Conservation (phyloP, 371 early-diverging fungal species). For the Mycotypha africana region DNA sequence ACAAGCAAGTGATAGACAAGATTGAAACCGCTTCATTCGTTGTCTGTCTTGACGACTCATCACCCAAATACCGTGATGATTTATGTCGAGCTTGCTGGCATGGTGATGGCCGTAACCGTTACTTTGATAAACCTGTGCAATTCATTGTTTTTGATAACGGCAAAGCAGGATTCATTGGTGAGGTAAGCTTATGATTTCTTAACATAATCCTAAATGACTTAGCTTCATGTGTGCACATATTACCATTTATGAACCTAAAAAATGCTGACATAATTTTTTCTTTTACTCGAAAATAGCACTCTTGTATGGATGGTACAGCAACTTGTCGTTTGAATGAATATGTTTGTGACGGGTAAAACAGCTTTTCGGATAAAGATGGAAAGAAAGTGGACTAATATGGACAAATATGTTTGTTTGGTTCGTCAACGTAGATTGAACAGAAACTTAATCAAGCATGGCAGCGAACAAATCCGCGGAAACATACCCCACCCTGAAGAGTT, state of each 20-base stretch:
- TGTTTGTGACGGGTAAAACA: slow-evolving; percentile 44
- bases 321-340: slow-evolving; percentile 76
- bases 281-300: slow-evolving; percentile 66
- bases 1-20: slow-evolving; percentile 66
- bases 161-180: slow-evolving; percentile 91
- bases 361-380: background rate
- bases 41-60: slow-evolving; percentile 81
- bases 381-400: too few species aligned
- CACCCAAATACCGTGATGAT: slow-evolving; percentile 83
- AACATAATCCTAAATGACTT: background rate
- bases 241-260: too few species aligned
- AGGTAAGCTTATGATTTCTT: slow-evolving; percentile 33
- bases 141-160: slow-evolving; percentile 95
- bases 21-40: slow-evolving; percentile 83
- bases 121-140: slow-evolving; percentile 90
- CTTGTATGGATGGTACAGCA: slow-evolving; percentile 95
- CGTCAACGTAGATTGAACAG: slow-evolving; percentile 15
- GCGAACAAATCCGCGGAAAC: slow-evolving; percentile 33
- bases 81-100: slow-evolving; percentile 82
- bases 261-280: slow-evolving; percentile 5
- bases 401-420: too few species aligned
- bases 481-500: slow-evolving; percentile 66
- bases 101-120: slow-evolving; percentile 91
- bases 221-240: background rate
- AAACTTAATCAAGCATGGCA: slow-evolving; percentile 61